Conservation (phyloP, 768 basidiomycete species). For the Leucosporidium scottii region DNA sequence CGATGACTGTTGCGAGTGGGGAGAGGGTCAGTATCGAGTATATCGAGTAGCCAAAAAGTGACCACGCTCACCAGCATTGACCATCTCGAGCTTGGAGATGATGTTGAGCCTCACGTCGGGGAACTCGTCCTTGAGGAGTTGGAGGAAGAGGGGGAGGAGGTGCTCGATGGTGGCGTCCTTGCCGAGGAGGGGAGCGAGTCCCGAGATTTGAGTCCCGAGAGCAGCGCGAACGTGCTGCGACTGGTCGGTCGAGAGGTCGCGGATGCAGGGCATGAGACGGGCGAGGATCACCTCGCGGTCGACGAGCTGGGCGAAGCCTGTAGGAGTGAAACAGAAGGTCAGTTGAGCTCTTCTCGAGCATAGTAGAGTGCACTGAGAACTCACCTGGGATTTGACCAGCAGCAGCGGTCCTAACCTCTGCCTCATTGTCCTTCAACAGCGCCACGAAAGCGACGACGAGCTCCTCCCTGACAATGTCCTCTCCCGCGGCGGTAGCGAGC, state of each 20-base stretch:
- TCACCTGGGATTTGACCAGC: conserved; percentile 93
- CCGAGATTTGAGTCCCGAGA: conserved; percentile 89
- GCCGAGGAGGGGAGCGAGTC: conserved; percentile 86
- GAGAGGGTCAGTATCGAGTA: background rate
- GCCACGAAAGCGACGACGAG: conserved; percentile 86
- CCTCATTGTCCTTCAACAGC: conserved; percentile 94
- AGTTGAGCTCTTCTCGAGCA: background rate
- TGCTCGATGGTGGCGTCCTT: conserved; percentile 92
- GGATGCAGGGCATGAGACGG: conserved; percentile 87
- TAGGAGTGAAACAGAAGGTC: background rate
- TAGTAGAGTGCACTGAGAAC: conserved; percentile 15
- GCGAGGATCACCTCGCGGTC: conserved; percentile 90
- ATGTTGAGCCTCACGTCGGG: conserved; percentile 95
- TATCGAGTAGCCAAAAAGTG: no score
- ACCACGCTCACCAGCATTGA: conserved; percentile 65
- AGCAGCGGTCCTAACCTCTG: conserved; percentile 93
- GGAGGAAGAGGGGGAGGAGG: conserved; percentile 90
- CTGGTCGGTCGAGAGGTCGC: conserved; percentile 82
- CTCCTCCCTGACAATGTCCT: conserved; percentile 85
- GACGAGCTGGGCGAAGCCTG: conserved; percentile 88
- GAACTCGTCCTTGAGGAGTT: conserved; percentile 95
- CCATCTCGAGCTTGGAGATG: conserved; percentile 95
- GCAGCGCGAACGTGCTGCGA: conserved; percentile 98
- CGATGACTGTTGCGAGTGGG: conserved; percentile 66
- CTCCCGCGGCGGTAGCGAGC: conserved; percentile 86